phyloP scores from a whole-genome alignment of 1,139 yeast genomes.

The Eremothecium gossypii region DNA sequence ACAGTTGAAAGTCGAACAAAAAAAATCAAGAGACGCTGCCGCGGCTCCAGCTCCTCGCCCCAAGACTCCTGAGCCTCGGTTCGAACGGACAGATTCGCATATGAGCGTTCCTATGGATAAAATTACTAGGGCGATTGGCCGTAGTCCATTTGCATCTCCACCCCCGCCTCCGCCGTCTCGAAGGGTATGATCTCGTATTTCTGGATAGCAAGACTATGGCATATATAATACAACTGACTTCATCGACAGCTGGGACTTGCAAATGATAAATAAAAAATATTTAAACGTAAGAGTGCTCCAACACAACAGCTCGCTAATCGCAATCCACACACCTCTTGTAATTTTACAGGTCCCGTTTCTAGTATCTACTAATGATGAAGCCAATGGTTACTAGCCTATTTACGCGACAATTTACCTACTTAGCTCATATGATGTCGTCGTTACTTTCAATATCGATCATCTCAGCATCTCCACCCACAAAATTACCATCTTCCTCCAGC shows the following conservation, averaged over 20 bases:
- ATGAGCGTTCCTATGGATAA: too few relatives aligned
- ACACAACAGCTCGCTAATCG: background rate
- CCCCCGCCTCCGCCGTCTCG: slow-evolving; percentile 28
- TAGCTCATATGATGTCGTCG: slow-evolving; percentile 12
- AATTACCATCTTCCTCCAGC: slow-evolving; percentile 29
- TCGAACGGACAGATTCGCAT: too few relatives aligned
- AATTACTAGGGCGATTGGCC: too few relatives aligned
- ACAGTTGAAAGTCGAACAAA: slow-evolving; percentile 37
- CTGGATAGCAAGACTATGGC: background rate
- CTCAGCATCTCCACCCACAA: slow-evolving; percentile 16
- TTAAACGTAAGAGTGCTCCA: background rate
- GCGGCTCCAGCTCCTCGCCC: too few relatives aligned
- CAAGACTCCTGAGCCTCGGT: too few relatives aligned
- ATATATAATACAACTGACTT: background rate
- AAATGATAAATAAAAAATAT: background rate
- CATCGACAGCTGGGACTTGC: background rate
- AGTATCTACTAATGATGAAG: background rate
- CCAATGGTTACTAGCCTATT: background rate
- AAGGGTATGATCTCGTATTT: slow-evolving; percentile 5
- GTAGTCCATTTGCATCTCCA: slow-evolving; percentile 21
- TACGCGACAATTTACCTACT: too few relatives aligned
- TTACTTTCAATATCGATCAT: slow-evolving; percentile 30
- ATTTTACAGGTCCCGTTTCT: too few relatives aligned
- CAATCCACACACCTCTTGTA: too few relatives aligned
- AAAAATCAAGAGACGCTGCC: slow-evolving; percentile 1